Conservation (phyloP, 495 filamentous ascomycete genomes). For the Hypoxylon cercidicola region DNA sequence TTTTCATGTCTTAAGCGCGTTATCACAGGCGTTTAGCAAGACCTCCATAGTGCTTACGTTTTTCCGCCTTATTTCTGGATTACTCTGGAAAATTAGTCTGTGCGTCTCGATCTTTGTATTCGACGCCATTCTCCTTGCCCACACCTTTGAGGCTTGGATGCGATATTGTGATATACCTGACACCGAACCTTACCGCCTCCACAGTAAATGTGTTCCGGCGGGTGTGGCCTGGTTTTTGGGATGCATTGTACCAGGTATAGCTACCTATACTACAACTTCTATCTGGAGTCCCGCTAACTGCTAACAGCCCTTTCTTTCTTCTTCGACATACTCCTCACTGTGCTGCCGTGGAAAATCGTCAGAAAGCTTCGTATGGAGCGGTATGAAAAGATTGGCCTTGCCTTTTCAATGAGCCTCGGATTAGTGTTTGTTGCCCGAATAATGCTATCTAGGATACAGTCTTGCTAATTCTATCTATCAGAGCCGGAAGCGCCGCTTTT, state of each 20-base stretch:
- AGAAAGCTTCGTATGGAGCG: not conserved
- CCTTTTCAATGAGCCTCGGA: not conserved
- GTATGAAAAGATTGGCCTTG: not conserved
- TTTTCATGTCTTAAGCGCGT: not conserved
- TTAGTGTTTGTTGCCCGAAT: not conserved
- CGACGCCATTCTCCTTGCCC: not conserved
- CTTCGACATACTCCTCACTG: not conserved
- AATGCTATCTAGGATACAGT: not conserved
- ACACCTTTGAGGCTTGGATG: not conserved
- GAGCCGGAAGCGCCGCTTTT: not conserved
- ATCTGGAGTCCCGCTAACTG: not conserved
- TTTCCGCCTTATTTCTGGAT: not conserved
- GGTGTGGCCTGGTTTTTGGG: not conserved
- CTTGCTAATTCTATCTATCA: not conserved
- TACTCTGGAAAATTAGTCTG: not conserved
- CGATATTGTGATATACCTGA: not conserved
- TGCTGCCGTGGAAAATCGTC: not conserved
- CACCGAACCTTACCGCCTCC: not conserved
- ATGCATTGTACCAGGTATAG: not conserved
- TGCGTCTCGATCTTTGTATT: not conserved
- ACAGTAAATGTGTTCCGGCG: not conserved
- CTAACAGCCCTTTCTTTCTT: not conserved
- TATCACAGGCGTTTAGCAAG: not conserved
- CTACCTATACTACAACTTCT: not conserved
- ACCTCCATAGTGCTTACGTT: not conserved